phyloP scores from a whole-genome alignment of 2,329 filamentous ascomycete genomes.

The Amylocarpus encephaloides region DNA sequence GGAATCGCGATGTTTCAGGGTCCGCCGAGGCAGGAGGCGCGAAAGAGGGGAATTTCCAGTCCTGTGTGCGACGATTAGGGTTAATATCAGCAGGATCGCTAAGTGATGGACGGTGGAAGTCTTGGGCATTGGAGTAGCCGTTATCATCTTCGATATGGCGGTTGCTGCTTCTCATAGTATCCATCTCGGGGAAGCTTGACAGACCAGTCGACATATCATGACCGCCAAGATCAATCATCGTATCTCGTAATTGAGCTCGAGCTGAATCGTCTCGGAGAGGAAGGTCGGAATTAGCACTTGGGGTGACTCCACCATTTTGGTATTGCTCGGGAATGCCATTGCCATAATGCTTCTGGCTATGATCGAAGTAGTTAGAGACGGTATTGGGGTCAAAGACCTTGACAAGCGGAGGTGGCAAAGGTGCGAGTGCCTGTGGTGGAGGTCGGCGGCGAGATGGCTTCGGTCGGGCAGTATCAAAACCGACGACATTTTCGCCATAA shows the following conservation, averaged over 20 bases:
- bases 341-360: conserved; percentile 55
- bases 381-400: conserved; percentile 63
- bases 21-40: conserved; percentile 47
- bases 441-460: conserved; percentile 45
- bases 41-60: conserved; percentile 54
- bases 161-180: conserved; percentile 43
- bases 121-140: conserved; percentile 25
- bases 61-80: conserved; percentile 44
- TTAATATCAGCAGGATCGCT: conserved; percentile 53
- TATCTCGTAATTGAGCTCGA: conserved; percentile 48
- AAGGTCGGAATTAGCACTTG: conserved; percentile 42
- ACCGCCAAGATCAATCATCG: conserved; percentile 58
- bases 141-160: conserved; percentile 20
- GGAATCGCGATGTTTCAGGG: conserved; percentile 46
- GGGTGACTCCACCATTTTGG: background rate
- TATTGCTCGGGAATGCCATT: conserved; percentile 27
- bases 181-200: conserved; percentile 54
- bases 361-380: conserved; percentile 57
- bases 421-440: conserved; percentile 52
- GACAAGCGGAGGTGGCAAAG: conserved; percentile 50
- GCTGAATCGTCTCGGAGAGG: conserved; percentile 52
- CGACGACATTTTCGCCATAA: conserved; percentile 49
- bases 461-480: conserved; percentile 50
- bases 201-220: conserved; percentile 50
- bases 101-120: conserved; percentile 45